A percentile compares a stretch with the other conserved stretches of the same genome.
Conservation (phyloP, 495 filamentous ascomycete species). For the Aspergillus nidulans region DNA sequence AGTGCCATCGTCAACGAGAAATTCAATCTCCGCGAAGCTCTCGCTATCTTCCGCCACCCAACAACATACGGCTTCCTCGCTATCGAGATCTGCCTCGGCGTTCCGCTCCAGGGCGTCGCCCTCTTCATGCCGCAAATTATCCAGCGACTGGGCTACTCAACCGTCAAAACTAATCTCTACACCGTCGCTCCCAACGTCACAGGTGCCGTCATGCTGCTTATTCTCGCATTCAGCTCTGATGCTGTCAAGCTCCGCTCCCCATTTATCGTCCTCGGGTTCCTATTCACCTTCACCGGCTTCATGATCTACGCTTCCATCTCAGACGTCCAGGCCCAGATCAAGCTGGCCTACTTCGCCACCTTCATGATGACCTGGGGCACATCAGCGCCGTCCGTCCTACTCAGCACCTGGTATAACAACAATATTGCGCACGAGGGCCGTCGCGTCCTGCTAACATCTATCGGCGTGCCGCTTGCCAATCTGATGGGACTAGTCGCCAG, state of each 20-base stretch:
- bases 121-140: constrained; percentile 77
- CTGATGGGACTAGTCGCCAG: constrained; percentile 74
- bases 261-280: constrained; percentile 68
- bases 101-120: constrained; percentile 65
- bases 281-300: constrained; percentile 70
- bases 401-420: constrained; percentile 69
- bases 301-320: constrained; percentile 66
- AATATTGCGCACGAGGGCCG: constrained; percentile 73
- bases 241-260: constrained; percentile 62
- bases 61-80: constrained; percentile 59
- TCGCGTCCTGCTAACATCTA: constrained; percentile 64
- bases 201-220: constrained; percentile 64
- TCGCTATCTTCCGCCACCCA: constrained; percentile 60
- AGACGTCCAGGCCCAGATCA: constrained; percentile 53
- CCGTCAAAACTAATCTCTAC: constrained; percentile 71
- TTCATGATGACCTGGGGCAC: constrained; percentile 82
- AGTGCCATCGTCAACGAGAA: constrained; percentile 68
- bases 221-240: constrained; percentile 66
- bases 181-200: constrained; percentile 70
- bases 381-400: constrained; percentile 48
- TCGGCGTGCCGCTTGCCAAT: constrained; percentile 73
- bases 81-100: constrained; percentile 72
- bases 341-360: constrained; percentile 69
- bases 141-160: constrained; percentile 53
- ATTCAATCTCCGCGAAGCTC: constrained; percentile 60